Percentiles rank a stretch among this genome's conserved stretches.
Evolutionary conservation across 225 moss, liverwort and hornwort genomes (phyloP).

Genomic region (Polytrichum formosum): DNA sequence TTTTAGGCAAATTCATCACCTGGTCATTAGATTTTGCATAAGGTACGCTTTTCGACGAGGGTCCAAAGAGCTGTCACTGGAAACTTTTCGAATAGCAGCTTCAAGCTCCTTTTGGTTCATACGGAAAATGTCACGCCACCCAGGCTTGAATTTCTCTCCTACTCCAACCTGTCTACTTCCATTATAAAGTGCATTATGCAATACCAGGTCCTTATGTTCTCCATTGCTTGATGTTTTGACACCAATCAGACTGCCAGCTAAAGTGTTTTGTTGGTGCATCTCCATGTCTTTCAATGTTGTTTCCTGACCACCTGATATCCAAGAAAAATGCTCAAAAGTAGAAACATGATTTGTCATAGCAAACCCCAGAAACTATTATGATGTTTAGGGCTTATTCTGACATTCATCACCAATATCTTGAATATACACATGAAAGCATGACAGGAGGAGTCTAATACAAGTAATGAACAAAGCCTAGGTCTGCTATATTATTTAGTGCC

Average conservation of each 20-base stretch:
- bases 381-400: conserved; percentile 18
- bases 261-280: neutral
- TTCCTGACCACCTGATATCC: neutral
- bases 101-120: conserved; percentile 99
- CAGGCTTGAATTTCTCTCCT: conserved; percentile 80
- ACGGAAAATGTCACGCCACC: conserved; percentile 96
- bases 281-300: conserved; percentile 1
- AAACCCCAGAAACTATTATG: no score
- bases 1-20: conserved; percentile 28
- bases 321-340: neutral
- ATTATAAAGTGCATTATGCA: conserved; percentile 16
- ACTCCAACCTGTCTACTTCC: conserved; percentile 27
- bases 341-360: neutral
- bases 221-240: neutral
- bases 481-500: conserved; percentile 16
- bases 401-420: neutral
- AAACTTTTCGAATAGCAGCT: conserved; percentile 94
- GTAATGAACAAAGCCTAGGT: neutral
- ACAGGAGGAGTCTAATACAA: conserved; percentile 2
- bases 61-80: conserved; percentile 90
- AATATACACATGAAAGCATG: conserved; percentile 9
- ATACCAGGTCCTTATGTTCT: neutral
- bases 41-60: conserved; percentile 95
- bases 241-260: neutral
- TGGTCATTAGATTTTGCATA: conserved; percentile 99